Conservation (phyloP, 169 alveolate genomes). For the Cryptosporidium meleagridis region DNA sequence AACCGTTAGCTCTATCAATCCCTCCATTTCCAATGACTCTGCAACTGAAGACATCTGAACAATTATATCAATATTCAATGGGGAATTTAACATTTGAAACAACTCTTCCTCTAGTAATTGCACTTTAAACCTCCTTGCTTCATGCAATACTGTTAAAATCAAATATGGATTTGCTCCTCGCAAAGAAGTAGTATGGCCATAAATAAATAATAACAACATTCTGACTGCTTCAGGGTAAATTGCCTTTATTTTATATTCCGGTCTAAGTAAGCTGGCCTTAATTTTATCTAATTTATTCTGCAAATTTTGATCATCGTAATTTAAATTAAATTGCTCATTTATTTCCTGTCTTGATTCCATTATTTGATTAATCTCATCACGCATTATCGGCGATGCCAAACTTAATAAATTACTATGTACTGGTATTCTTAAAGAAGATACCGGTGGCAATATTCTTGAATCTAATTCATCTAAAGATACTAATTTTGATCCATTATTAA, state of each 20-base stretch:
- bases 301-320: conserved; percentile 36
- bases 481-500: conserved; percentile 14
- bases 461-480: conserved; percentile 8
- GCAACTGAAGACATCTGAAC: conserved; percentile 75
- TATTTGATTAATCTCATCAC: conserved; percentile 70
- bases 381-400: conserved; percentile 73
- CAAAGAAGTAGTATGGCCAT: conserved; percentile 71
- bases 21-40: conserved; percentile 67
- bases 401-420: conserved; percentile 66
- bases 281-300: conserved; percentile 39
- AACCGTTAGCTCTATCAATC: conserved; percentile 49
- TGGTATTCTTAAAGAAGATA: conserved; percentile 63
- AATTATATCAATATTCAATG: conserved; percentile 53
- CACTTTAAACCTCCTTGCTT: conserved; percentile 72
- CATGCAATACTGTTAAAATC: conserved; percentile 61
- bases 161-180: conserved; percentile 71
- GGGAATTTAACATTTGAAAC: conserved; percentile 68
- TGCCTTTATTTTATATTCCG: conserved; percentile 69
- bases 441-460: conserved; percentile 48
- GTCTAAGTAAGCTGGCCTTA: conserved; percentile 66
- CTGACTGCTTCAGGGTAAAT: conserved; percentile 75
- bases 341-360: conserved; percentile 71
- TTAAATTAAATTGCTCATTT: conserved; percentile 60
- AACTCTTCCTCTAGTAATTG: conserved; percentile 60
- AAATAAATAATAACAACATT: conserved; percentile 47